phyloP scores from a whole-genome alignment of 2,329 filamentous ascomycete genomes.

The Cadophora sp. region DNA sequence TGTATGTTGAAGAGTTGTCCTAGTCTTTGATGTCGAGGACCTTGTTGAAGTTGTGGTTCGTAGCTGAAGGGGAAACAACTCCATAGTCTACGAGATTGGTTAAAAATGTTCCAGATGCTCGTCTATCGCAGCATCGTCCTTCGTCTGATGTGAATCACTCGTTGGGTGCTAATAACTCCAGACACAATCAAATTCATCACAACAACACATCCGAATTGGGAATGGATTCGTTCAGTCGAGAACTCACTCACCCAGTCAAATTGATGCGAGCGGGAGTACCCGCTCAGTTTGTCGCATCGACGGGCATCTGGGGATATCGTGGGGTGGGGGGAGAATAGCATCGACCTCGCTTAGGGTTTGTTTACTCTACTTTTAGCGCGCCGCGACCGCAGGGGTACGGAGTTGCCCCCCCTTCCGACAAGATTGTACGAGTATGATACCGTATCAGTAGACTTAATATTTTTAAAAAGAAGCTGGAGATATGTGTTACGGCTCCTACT shows the following conservation, averaged over 20 bases:
- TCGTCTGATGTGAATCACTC: not conserved
- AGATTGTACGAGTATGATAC: not conserved
- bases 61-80: not conserved
- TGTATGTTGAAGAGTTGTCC: too few relatives aligned
- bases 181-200: not conserved
- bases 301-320: not conserved
- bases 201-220: not conserved
- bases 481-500: not conserved
- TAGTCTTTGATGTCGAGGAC: too few relatives aligned
- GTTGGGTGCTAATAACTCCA: not conserved
- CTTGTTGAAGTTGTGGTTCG: not conserved
- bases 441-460: not conserved
- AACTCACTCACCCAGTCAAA: not conserved
- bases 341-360: constrained; percentile 7
- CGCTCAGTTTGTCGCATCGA: not conserved
- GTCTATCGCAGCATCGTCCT: not conserved
- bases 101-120: not conserved
- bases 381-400: not conserved
- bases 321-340: not conserved
- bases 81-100: not conserved
- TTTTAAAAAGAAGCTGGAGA: not conserved
- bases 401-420: not conserved
- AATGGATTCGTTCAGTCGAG: not conserved
- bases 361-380: not conserved
- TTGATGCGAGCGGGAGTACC: not conserved